Evolutionary conservation across 2,329 filamentous ascomycete genomes (phyloP), one percentile per base, ranked within the genome.

Genomic region (Waltergamsia citrina): DNA sequence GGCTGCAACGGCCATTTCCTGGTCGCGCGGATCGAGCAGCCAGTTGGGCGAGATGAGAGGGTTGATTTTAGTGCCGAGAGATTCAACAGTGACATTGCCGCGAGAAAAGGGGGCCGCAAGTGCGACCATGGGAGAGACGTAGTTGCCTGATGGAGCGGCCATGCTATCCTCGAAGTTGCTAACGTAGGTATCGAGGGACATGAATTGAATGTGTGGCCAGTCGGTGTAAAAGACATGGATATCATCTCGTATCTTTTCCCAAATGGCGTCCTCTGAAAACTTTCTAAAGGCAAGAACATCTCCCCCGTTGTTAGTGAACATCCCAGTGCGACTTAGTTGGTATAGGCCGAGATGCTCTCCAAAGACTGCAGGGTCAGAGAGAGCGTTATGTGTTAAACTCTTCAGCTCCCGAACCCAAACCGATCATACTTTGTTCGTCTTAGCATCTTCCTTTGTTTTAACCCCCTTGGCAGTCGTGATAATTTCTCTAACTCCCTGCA

Each of bases 11-110:
- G 62, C 59, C 3, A 71, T 43, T 11, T 65, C 58, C 15, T 52
- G 39, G 35, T 71, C 67, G 3, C 54, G 47, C 4, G 53, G 52
- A n/a, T 60, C 51, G 7, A 48, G 48, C 4, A 71, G 50, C 56
- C 56, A 70, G 37, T 61, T 60, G 2, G 60, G 59, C 37, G 65
- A 49, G 35, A 69, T 59, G 15, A 60, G 41, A 0, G 66, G 65
- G 4, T 47, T 43, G 14, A 32, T 23, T 17, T 56, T 51, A 3
- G 49, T 55, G 25, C 54, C 45, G 17, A 43, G 25, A 1, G 53
- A 57, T 0, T 35, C 34, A 17, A 69, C 53, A 1, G 53, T 58
- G 4, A 68, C 46, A 25, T 46, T 63, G 15, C 65, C 65, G 5
- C 58, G 56, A 2, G 62, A 65, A 9, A 33, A 32, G 20, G 41